These are phyloP conservation scores for Diplodia mutila DNA, from an alignment of 2,329 filamentous ascomycete genomes.

Conservation along the genomic window DNA sequence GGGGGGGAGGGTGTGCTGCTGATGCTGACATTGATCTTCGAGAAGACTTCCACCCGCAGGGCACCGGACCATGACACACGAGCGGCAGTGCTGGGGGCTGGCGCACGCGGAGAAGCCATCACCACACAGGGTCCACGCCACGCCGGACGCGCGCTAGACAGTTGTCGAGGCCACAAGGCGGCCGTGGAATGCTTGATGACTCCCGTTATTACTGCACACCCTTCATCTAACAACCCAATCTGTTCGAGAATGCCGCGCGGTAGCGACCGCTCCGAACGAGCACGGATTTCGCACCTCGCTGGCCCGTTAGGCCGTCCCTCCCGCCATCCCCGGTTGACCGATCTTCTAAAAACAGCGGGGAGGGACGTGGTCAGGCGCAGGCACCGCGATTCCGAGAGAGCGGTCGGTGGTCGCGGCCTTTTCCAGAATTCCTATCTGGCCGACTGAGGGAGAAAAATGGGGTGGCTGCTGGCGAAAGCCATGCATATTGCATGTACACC, in stretches of 20 bases:
- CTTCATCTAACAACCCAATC: conserved; percentile 17
- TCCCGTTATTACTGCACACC: neutral
- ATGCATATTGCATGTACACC: neutral
- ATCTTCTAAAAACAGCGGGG: neutral
- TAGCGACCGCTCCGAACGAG: conserved; percentile 2
- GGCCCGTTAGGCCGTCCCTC: neutral
- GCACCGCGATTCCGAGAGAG: conserved; percentile 3
- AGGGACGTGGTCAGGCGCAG: neutral
- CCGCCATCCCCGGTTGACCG: conserved; percentile 4
- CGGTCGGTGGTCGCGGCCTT: conserved; percentile 5
- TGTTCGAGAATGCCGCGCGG: conserved; percentile 4
- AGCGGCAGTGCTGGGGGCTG: neutral
- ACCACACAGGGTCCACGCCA: conserved; percentile 10
- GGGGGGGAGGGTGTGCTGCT: neutral
- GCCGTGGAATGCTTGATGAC: neutral
- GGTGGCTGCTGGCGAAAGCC: neutral
- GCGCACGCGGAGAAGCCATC: neutral
- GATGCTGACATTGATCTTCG: conserved; percentile 3
- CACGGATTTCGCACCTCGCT: neutral
- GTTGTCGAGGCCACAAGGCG: neutral
- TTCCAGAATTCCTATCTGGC: neutral
- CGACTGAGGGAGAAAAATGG: conserved; percentile 8
- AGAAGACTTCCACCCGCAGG: conserved; percentile 1
- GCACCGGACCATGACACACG: too few species aligned
- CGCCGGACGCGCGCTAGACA: conserved; percentile 7